Base-by-base conservation (phyloP, 1,284 basidiomycete genomes). In the Papiliotrema flavescens region DNA sequence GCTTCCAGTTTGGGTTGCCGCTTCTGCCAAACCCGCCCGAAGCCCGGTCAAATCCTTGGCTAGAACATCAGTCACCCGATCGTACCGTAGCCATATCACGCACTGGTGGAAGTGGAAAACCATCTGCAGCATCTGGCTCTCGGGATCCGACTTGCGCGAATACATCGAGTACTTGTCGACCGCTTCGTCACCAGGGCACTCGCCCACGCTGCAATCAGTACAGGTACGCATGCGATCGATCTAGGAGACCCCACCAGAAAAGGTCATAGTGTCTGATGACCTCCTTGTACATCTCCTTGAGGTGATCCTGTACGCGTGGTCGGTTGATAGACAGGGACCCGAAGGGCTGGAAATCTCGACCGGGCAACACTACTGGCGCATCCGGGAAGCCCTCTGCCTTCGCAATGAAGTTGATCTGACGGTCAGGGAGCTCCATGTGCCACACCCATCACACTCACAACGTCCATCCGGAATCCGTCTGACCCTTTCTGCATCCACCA, bases 381-480 rank as follows among this genome's bases (percentile, higher is more conserved):
- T 88, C 85, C 0, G 86, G 86, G 1, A 86, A 76, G 0, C 84
- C 85, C 0, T 79, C 74, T 0, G 78, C 79, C 64, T 87, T 87
- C 19, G 84, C 85, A 34, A 87, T 83, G 55, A 84, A 64, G 68
- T 87, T 85, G 70, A 87, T 67, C 70, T 71, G 34, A n/a, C 6
- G 19, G 4, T 23, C 15, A 40, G 42, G 42, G 3, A 48, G 19
- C 39, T 43, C 19, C 55, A 46, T 51, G 24, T 34, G 20, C 13
- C 5, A 20, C n/a, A n/a, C 17, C 39, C 8, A 19, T 14, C 15
- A 8, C 14, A 66, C 61, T 54, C 46, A 64, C 62, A 1, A 66
- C 65, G 41, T 64, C 69, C 63, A 64, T 67, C 36, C 77, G 66
- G 73, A 79, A 81, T 2, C 80, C 80, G 53, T 79, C 78, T 19